Conservation (phyloP, 495 filamentous ascomycete species). For the Penicillium goetzii region DNA sequence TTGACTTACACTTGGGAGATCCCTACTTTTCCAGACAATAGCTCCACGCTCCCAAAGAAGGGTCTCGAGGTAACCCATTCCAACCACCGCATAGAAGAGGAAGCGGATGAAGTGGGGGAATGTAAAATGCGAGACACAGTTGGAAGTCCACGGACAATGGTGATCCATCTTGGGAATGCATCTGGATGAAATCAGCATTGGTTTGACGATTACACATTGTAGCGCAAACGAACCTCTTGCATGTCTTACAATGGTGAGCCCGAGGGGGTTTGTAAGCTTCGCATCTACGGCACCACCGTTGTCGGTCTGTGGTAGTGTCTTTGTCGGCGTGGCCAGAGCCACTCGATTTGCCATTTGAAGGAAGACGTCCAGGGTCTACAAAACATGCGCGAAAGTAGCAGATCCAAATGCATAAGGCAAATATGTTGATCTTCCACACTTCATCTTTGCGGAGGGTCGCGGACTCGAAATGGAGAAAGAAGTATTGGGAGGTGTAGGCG, state of each 20-base stretch:
- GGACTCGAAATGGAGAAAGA: slow-evolving; percentile 76
- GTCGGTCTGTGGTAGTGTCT: slow-evolving; percentile 33
- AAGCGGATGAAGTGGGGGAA: slow-evolving; percentile 92
- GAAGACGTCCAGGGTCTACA: slow-evolving; percentile 70
- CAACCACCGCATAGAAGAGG: slow-evolving; percentile 71
- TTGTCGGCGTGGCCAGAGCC: slow-evolving; percentile 28
- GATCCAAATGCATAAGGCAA: slow-evolving; percentile 74
- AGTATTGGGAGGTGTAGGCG: slow-evolving; percentile 79
- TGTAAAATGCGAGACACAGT: slow-evolving; percentile 89
- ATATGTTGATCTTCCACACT: slow-evolving; percentile 70
- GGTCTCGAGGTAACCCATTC: slow-evolving; percentile 66
- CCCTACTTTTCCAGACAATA: slow-evolving; percentile 65
- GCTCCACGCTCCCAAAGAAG: slow-evolving; percentile 61
- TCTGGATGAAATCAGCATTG: slow-evolving; percentile 42
- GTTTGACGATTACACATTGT: not conserved
- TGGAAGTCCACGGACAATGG: slow-evolving; percentile 94
- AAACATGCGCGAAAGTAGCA: slow-evolving; percentile 78
- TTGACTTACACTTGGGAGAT: slow-evolving; percentile 66
- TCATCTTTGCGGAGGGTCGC: slow-evolving; percentile 65
- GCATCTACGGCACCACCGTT: slow-evolving; percentile 87
- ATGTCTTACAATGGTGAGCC: slow-evolving; percentile 90
- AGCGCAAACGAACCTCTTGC: slow-evolving; percentile 58
- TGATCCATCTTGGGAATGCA: slow-evolving; percentile 99
- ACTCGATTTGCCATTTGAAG: slow-evolving; percentile 26
- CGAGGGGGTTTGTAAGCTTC: slow-evolving; percentile 79